phyloP scores from a whole-genome alignment of 2,329 filamentous ascomycete species.

The Thelonectria discophora region DNA sequence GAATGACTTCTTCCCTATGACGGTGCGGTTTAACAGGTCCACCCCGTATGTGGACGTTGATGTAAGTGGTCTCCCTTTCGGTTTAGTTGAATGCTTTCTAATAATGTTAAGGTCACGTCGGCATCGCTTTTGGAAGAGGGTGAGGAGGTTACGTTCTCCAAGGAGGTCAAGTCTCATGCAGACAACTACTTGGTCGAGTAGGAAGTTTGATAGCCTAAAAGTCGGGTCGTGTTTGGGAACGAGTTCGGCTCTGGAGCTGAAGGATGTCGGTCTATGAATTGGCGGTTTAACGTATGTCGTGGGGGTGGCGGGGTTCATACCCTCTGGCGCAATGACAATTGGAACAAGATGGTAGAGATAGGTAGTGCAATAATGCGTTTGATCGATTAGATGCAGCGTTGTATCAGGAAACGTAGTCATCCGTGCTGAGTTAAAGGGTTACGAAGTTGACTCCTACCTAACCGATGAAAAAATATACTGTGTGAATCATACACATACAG shows the following conservation, averaged over 20 bases:
- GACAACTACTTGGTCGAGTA: constrained; percentile 83
- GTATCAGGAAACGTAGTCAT: too few relatives aligned
- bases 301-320: constrained; percentile 36
- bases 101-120: constrained; percentile 62
- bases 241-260: constrained; percentile 19
- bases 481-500: too few relatives aligned
- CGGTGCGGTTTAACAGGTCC: constrained; percentile 85
- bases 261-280: constrained; percentile 35
- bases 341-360: constrained; percentile 30
- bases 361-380: not conserved
- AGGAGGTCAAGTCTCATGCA: constrained; percentile 79
- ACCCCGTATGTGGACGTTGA: constrained; percentile 91
- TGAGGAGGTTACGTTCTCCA: constrained; percentile 83
- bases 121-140: constrained; percentile 78
- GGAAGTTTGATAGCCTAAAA: constrained; percentile 36
- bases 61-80: constrained; percentile 65
- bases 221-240: constrained; percentile 30
- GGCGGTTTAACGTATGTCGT: constrained; percentile 31
- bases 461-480: too few relatives aligned
- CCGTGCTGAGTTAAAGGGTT: too few relatives aligned
- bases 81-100: not conserved
- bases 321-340: constrained; percentile 44
- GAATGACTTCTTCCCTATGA: constrained; percentile 98
- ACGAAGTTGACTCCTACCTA: too few relatives aligned
- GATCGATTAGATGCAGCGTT: not conserved